phyloP scores from a whole-genome alignment of 2,329 filamentous ascomycete species.

The Talaromyces atroroseus region DNA sequence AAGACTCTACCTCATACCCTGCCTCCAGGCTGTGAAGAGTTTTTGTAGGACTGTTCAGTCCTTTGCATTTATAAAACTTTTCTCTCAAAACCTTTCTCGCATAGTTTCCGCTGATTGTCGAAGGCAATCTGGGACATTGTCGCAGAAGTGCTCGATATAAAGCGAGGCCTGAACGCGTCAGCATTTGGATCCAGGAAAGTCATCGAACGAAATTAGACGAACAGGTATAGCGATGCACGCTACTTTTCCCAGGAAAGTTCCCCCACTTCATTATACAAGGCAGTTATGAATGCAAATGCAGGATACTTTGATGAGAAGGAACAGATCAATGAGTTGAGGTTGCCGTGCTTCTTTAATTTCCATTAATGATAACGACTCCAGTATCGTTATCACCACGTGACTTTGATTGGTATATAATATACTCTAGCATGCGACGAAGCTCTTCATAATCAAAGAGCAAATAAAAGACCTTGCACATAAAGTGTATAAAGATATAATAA shows the following conservation, averaged over 20 bases:
- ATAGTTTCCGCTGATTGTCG: constrained; percentile 18
- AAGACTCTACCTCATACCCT: constrained; percentile 35
- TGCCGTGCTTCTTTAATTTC: background rate
- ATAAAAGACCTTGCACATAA: background rate
- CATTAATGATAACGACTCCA: background rate
- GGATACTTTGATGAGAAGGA: constrained; percentile 21
- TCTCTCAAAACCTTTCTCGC: constrained; percentile 28
- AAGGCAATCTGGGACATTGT: constrained; percentile 32
- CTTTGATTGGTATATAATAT: background rate
- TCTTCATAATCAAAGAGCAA: background rate
- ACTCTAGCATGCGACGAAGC: no score
- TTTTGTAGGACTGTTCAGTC: constrained; percentile 35
- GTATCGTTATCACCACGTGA: constrained; percentile 13
- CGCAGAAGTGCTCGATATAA: constrained; percentile 43
- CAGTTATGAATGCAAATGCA: constrained; percentile 32
- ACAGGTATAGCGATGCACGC: constrained; percentile 43
- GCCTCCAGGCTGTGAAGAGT: constrained; percentile 35
- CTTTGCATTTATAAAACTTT: constrained; percentile 35
- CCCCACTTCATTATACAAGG: constrained; percentile 10
- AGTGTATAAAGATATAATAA: background rate
- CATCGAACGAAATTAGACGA: constrained; percentile 15
- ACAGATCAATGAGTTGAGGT: background rate
- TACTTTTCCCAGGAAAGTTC: constrained; percentile 12
- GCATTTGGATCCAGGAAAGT: background rate
- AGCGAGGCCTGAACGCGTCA: constrained; percentile 31